phyloP scores from a whole-genome alignment of 106 monocot genomes.

The Phalaenopsis aphrodite region DNA sequence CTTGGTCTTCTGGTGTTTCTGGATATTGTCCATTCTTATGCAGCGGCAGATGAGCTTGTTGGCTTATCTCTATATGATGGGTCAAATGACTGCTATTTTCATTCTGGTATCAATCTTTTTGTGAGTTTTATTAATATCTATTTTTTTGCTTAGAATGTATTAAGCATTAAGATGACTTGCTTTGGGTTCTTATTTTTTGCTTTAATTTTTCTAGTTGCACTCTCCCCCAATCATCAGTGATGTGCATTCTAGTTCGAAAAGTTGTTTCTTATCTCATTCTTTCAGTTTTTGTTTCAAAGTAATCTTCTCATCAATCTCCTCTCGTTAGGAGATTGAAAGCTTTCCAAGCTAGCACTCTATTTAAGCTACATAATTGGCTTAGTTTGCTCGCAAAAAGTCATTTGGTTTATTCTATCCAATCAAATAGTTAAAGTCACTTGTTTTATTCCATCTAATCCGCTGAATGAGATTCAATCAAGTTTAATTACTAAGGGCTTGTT shows the following conservation, averaged over 20 bases:
- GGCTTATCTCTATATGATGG: conserved; percentile 95
- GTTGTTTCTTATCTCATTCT: too few relatives aligned
- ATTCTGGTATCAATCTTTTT: conserved; percentile 38
- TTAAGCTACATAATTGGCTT: too few relatives aligned
- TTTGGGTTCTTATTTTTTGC: background rate
- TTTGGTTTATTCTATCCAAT: too few relatives aligned
- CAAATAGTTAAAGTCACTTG: too few relatives aligned
- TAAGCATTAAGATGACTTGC: background rate
- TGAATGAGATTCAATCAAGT: too few relatives aligned
- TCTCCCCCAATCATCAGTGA: background rate
- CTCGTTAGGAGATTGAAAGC: too few relatives aligned
- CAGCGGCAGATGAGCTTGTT: conserved; percentile 82
- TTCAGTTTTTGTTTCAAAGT: too few relatives aligned
- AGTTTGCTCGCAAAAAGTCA: too few relatives aligned
- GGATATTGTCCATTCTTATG: conserved; percentile 96
- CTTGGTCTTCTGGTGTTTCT: conserved; percentile 77
- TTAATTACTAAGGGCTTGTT: too few relatives aligned
- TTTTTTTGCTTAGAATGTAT: background rate
- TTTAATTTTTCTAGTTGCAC: background rate
- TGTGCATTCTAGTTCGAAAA: background rate
- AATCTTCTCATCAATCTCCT: too few relatives aligned
- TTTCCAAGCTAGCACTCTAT: too few relatives aligned
- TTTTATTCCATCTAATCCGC: too few relatives aligned
- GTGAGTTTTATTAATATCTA: background rate
- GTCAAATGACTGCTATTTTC: conserved; percentile 84